phyloP scores from a whole-genome alignment of 306 rosid genomes.

The Mimosa bimucronata region DNA sequence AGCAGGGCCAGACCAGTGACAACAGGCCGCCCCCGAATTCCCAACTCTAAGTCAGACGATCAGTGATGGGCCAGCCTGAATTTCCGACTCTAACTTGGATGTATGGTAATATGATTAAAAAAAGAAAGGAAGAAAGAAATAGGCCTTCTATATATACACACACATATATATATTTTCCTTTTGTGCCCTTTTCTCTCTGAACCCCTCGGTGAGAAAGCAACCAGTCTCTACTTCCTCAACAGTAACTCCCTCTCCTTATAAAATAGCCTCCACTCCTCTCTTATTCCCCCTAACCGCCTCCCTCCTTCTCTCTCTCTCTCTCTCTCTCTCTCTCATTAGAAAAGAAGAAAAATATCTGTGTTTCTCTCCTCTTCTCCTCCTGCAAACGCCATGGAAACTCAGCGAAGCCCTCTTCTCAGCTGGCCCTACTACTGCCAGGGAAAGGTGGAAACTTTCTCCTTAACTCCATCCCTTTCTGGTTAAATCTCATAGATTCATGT shows the following conservation, averaged over 20 bases:
- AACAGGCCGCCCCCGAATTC: no score
- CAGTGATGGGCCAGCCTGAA: no score
- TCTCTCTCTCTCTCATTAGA: not conserved
- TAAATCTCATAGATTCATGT: not conserved
- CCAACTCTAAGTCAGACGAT: no score
- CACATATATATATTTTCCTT: no score
- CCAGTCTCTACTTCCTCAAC: slow-evolving; percentile 25
- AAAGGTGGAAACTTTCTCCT: slow-evolving; percentile 51
- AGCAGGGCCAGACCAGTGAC: no score
- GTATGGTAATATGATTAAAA: no score
- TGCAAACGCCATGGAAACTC: slow-evolving; percentile 63
- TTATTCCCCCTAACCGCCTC: slow-evolving; percentile 43
- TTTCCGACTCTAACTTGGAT: no score
- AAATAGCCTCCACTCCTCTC: slow-evolving; percentile 43
- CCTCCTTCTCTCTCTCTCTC: not conserved
- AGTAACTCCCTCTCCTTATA: slow-evolving; percentile 54
- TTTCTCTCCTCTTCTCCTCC: not conserved
- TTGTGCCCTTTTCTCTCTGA: slow-evolving; percentile 21
- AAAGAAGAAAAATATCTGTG: slow-evolving; percentile 1
- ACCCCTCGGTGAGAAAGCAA: slow-evolving; percentile 41
- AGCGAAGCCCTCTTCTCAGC: slow-evolving; percentile 62
- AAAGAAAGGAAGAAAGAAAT: no score
- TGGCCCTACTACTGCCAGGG: slow-evolving; percentile 76
- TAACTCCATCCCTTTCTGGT: not conserved
- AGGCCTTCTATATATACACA: no score